A percentile compares a stretch with the other conserved stretches of the same genome.
Evolutionary conservation across 2,329 filamentous ascomycete genomes (phyloP).

Genomic region (Diaporthe vaccinii): DNA sequence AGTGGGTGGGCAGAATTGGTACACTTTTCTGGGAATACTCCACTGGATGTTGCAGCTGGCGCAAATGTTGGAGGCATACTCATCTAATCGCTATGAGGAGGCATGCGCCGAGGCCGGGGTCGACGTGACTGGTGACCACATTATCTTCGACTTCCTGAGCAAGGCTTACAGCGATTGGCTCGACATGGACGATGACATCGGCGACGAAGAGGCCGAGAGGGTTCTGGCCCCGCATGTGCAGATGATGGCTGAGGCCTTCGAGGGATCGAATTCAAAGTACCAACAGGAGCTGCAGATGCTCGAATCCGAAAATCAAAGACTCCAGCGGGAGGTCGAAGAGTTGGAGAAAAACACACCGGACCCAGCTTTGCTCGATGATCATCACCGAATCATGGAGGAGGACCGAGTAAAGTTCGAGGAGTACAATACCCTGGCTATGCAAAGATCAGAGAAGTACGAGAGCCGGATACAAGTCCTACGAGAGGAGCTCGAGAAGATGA

Average conservation of each 20-base stretch:
- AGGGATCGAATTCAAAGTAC: slow-evolving; percentile 86
- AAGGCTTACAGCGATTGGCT: slow-evolving; percentile 95
- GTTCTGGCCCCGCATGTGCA: slow-evolving; percentile 87
- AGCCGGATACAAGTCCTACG: slow-evolving; percentile 84
- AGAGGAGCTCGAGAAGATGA: slow-evolving; percentile 85
- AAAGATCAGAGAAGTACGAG: slow-evolving; percentile 91
- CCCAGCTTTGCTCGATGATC: slow-evolving; percentile 85
- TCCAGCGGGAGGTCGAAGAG: slow-evolving; percentile 89
- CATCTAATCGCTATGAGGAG: slow-evolving; percentile 84
- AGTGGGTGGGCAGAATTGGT: slow-evolving; percentile 97
- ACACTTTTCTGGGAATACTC: slow-evolving; percentile 90
- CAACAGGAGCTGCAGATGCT: slow-evolving; percentile 85
- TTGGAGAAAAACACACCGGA: slow-evolving; percentile 89
- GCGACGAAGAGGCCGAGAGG: slow-evolving; percentile 84
- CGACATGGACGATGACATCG: slow-evolving; percentile 88
- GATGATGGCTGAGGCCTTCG: slow-evolving; percentile 89
- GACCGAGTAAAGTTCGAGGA: slow-evolving; percentile 96
- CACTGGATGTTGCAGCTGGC: slow-evolving; percentile 99
- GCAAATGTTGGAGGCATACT: slow-evolving; percentile 91
- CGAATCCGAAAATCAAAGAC: slow-evolving; percentile 85
- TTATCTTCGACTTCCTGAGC: slow-evolving; percentile 94
- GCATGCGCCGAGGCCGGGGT: slow-evolving; percentile 89
- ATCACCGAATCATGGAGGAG: slow-evolving; percentile 94
- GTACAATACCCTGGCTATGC: slow-evolving; percentile 88
- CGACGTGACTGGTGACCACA: slow-evolving; percentile 89